A percentile compares a stretch with the other conserved stretches of the same genome.
Evolutionary conservation across 768 basidiomycete species (phyloP).

Genomic region (Boletus tomentosulus): DNA sequence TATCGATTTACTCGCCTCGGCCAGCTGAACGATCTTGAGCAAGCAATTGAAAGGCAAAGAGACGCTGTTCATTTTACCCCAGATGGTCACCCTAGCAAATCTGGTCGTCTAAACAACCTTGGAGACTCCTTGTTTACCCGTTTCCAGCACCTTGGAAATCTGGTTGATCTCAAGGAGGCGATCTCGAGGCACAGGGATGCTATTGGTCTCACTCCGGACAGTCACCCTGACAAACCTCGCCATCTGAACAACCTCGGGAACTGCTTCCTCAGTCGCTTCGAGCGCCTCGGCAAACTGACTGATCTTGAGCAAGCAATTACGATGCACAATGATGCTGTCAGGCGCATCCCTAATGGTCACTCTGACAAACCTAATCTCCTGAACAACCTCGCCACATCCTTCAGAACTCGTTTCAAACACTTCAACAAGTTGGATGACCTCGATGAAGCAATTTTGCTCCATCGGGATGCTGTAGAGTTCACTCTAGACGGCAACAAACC

Average conservation of each 20-base stretch:
- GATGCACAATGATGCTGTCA: not conserved
- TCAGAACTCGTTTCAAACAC: not conserved
- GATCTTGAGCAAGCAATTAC: not conserved
- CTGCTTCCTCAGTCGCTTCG: not conserved
- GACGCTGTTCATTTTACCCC: not conserved
- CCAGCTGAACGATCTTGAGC: not conserved
- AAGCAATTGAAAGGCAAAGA: not conserved
- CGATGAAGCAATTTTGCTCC: not conserved
- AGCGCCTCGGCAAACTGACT: not conserved
- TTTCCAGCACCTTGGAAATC: not conserved
- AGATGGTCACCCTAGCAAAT: not conserved
- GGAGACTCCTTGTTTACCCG: not conserved
- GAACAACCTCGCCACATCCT: not conserved
- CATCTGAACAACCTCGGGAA: not conserved
- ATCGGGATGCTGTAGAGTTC: not conserved
- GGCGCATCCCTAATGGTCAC: too few relatives aligned
- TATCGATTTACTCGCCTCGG: not conserved
- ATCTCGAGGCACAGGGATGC: not conserved
- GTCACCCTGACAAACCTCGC: not conserved
- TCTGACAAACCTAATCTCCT: not conserved
- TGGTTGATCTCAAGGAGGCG: not conserved
- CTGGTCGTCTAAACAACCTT: not conserved
- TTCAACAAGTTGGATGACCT: not conserved
- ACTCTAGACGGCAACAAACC: not conserved
- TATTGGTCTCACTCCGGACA: not conserved